Percentiles rank a stretch among this genome's conserved stretches.
Evolutionary conservation across 768 basidiomycete species (phyloP).

Genomic region (Lanmaoa pseudosensibilis): DNA sequence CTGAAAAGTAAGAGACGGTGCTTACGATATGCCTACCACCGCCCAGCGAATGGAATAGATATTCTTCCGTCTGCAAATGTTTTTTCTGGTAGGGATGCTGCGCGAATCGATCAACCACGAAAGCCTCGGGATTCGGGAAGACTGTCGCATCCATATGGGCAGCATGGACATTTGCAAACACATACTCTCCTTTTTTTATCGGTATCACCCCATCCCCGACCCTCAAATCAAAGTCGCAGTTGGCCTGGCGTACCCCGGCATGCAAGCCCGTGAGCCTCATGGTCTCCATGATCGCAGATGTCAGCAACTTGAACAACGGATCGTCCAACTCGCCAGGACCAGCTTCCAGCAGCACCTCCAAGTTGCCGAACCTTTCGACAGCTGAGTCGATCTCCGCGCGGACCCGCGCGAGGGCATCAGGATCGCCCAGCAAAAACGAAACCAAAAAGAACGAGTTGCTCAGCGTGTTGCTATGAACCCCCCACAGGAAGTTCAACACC

Average conservation of each 20-base stretch:
- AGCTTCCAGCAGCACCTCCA: slow-evolving; percentile 14
- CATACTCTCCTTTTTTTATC: slow-evolving; percentile 22
- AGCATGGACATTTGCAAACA: slow-evolving; percentile 19
- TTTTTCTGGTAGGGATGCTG: slow-evolving; percentile 14
- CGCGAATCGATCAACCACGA: slow-evolving; percentile 23
- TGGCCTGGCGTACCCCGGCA: slow-evolving; percentile 17
- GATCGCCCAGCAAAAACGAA: slow-evolving; percentile 40
- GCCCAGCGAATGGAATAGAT: slow-evolving; percentile 17
- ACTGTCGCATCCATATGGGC: slow-evolving; percentile 17
- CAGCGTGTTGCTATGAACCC: slow-evolving; percentile 22
- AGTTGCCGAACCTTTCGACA: slow-evolving; percentile 8
- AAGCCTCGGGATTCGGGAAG: slow-evolving; percentile 14
- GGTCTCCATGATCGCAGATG: slow-evolving; percentile 30
- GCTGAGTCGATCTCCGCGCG: slow-evolving; percentile 45
- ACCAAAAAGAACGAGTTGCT: slow-evolving; percentile 21
- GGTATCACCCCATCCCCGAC: slow-evolving; percentile 7
- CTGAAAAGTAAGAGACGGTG: background rate
- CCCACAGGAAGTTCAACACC: slow-evolving; percentile 23
- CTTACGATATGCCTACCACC: slow-evolving; percentile 22
- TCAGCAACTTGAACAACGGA: slow-evolving; percentile 19
- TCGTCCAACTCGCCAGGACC: slow-evolving; percentile 17
- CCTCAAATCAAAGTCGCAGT: slow-evolving; percentile 17
- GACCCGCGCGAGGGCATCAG: slow-evolving; percentile 44
- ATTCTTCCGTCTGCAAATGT: slow-evolving; percentile 10
- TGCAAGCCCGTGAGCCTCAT: slow-evolving; percentile 23